These are phyloP conservation scores for Lenwebbia sp. DNA, from an alignment of 345 rosid species.

Conservation along the genomic window DNA sequence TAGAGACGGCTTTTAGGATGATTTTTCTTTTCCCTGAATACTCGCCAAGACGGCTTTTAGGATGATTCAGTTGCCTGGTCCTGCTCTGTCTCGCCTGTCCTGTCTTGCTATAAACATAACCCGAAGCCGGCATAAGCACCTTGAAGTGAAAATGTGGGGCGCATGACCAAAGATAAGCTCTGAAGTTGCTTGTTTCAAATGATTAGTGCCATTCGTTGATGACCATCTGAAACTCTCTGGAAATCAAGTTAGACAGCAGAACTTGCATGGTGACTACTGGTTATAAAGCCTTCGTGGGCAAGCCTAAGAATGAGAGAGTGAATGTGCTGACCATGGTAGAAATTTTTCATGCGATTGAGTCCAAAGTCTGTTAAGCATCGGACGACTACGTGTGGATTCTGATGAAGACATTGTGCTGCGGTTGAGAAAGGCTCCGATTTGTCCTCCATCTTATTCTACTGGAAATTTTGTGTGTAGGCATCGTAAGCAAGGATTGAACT, in stretches of 20 bases:
- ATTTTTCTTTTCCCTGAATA: not conserved
- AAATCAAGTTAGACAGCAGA: not conserved
- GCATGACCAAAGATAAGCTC: not conserved
- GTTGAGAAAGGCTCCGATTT: not conserved
- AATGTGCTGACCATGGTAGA: not conserved
- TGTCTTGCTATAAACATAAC: not conserved
- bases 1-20: not conserved
- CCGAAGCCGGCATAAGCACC: not conserved
- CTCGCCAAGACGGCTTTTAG: not conserved
- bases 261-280: not conserved
- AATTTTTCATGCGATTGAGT: not conserved
- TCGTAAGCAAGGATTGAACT: not conserved
- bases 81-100: not conserved
- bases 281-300: not conserved
- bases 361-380: not conserved
- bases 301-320: not conserved
- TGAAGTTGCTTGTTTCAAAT: not conserved
- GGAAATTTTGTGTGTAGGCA: not conserved
- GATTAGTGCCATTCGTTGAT: not conserved
- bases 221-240: not conserved
- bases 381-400: not conserved
- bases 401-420: not conserved
- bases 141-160: not conserved
- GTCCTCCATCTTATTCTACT: not conserved
- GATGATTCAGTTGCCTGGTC: not conserved